A percentile compares a stretch with the other conserved stretches of the same genome.
These are phyloP conservation scores for Stenogyne calaminthoides DNA, from an alignment of 305 asterid genomes.

Conservation along the genomic window DNA sequence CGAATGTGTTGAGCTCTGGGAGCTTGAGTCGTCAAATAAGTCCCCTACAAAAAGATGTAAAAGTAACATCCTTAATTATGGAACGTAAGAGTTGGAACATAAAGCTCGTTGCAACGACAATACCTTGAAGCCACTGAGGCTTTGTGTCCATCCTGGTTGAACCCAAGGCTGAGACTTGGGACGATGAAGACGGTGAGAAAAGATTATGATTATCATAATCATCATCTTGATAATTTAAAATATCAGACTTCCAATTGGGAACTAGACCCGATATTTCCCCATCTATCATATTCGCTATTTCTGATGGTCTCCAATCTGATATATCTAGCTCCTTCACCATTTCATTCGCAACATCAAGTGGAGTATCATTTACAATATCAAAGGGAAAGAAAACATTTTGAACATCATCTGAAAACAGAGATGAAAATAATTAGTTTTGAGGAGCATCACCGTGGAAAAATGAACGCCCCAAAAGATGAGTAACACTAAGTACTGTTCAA, in stretches of 20 bases:
- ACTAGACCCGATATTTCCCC: slow-evolving; percentile 85
- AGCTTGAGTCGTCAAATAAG: slow-evolving; percentile 72
- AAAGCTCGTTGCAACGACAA: background rate
- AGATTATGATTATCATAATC: slow-evolving; percentile 55
- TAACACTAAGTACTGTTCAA: too few species aligned
- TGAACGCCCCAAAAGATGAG: background rate
- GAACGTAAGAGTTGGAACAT: background rate
- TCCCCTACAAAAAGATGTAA: slow-evolving; percentile 53
- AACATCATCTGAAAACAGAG: slow-evolving; percentile 55
- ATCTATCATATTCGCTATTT: slow-evolving; percentile 93
- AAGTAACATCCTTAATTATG: background rate
- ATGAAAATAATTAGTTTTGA: background rate
- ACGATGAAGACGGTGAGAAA: slow-evolving; percentile 68
- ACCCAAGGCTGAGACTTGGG: slow-evolving; percentile 65
- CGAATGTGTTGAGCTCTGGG: slow-evolving; percentile 75
- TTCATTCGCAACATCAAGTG: slow-evolving; percentile 86
- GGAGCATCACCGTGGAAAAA: background rate
- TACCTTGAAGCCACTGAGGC: slow-evolving; percentile 62
- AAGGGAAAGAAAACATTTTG: slow-evolving; percentile 93
- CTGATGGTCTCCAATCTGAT: slow-evolving; percentile 86
- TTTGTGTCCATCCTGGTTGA: slow-evolving; percentile 27
- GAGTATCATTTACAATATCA: slow-evolving; percentile 73
- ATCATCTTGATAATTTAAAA: slow-evolving; percentile 50
- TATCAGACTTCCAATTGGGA: slow-evolving; percentile 60
- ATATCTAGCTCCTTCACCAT: slow-evolving; percentile 98